Conservation (phyloP, 2,329 filamentous ascomycete genomes). For the Cercospora nicotianae region DNA sequence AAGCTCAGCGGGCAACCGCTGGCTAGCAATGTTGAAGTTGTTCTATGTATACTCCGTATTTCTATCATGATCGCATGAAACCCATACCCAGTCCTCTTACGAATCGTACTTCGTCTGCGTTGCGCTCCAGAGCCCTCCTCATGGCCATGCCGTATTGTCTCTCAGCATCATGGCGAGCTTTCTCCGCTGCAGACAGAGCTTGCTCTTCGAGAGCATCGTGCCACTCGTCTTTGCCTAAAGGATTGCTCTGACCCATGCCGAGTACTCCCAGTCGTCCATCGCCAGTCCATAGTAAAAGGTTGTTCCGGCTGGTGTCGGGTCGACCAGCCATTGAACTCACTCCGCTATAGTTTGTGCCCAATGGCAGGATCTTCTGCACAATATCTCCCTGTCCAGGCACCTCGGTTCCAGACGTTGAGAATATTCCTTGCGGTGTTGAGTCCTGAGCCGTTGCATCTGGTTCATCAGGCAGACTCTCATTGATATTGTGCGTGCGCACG, state of each 20-base stretch:
- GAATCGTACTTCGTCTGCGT: constrained; percentile 77
- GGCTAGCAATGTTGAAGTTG: background rate
- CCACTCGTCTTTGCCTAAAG: constrained; percentile 40
- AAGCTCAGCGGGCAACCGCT: background rate
- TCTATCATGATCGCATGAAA: constrained; percentile 8
- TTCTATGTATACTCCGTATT: background rate
- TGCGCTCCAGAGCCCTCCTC: constrained; percentile 70
- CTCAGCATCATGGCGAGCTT: constrained; percentile 56
- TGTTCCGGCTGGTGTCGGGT: constrained; percentile 51
- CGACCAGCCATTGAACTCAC: background rate
- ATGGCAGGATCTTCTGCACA: constrained; percentile 74
- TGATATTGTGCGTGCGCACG: constrained; percentile 60
- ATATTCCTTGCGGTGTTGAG: constrained; percentile 29
- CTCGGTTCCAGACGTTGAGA: constrained; percentile 28
- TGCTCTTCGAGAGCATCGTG: constrained; percentile 42
- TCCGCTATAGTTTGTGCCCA: constrained; percentile 21
- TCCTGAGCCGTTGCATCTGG: constrained; percentile 19
- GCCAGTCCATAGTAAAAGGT: constrained; percentile 84
- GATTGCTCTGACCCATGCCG: constrained; percentile 45
- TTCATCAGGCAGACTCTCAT: constrained; percentile 38
- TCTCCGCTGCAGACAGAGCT: constrained; percentile 48
- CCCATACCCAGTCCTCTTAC: constrained; percentile 64
- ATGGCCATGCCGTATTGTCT: constrained; percentile 67
- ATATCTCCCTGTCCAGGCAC: constrained; percentile 61
- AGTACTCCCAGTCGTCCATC: constrained; percentile 74